Conservation (phyloP, 2,329 filamentous ascomycete species). For the Stagonosporopsis rhizophila region DNA sequence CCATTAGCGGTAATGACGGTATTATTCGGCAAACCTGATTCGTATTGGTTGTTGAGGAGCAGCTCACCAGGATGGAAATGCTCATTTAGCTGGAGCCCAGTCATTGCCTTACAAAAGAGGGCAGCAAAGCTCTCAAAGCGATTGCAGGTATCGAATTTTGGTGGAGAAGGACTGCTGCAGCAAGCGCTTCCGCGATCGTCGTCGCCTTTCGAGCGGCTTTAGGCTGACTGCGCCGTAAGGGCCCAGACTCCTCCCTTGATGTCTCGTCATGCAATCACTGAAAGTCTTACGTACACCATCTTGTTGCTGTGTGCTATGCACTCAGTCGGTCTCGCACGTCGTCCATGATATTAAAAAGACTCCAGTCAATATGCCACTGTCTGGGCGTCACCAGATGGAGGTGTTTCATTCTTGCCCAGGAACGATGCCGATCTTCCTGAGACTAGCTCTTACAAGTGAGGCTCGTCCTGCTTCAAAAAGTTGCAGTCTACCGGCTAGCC, state of each 20-base stretch:
- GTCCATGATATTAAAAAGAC: neutral
- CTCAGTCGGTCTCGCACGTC: neutral
- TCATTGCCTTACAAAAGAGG: neutral
- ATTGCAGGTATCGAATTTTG: constrained; percentile 2
- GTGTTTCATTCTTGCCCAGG: neutral
- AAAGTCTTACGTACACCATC: neutral
- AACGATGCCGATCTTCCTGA: neutral
- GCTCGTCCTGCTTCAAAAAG: neutral
- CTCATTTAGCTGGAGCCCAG: neutral
- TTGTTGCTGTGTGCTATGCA: neutral
- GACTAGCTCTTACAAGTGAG: neutral
- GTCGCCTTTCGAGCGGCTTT: neutral
- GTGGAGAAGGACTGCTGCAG: neutral
- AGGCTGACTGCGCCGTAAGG: neutral
- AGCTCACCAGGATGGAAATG: neutral
- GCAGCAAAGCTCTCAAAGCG: neutral
- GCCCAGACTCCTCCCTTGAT: neutral
- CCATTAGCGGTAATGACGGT: constrained; percentile 2
- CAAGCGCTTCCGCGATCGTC: neutral
- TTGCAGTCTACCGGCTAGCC: neutral
- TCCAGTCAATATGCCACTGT: neutral
- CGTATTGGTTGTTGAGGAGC: neutral
- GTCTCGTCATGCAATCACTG: neutral
- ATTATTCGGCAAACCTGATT: neutral
- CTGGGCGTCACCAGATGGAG: neutral